Conservation (phyloP, 1,284 basidiomycete genomes). For the Ceratobasidium sp. region DNA sequence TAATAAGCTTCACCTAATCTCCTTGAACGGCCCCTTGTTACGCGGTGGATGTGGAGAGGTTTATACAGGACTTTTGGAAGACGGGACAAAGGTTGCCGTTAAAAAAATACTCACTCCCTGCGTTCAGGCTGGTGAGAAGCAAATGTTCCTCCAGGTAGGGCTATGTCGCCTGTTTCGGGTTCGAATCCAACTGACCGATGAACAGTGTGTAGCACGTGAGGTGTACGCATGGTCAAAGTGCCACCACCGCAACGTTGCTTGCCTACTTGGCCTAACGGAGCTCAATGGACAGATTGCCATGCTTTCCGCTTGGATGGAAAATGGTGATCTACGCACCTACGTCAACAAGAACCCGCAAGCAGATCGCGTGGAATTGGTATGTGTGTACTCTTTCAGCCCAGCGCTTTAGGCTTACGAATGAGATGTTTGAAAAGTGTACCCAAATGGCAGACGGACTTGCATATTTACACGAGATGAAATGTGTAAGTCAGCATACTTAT, state of each 20-base stretch:
- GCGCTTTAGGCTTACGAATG: neutral
- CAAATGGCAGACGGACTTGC: neutral
- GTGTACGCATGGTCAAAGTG: conserved; percentile 10
- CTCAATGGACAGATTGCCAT: conserved; percentile 1
- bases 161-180: neutral
- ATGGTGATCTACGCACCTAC: neutral
- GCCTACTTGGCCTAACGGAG: neutral
- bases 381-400: neutral
- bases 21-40: too few species aligned
- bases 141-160: neutral
- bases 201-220: neutral
- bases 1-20: too few species aligned
- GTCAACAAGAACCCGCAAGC: neutral
- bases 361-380: conserved; percentile 1
- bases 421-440: neutral
- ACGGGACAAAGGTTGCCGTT: too few species aligned
- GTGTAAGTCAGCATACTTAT: neutral
- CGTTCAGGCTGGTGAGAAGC: neutral
- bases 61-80: too few species aligned
- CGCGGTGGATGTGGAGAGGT: too few species aligned
- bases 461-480: neutral
- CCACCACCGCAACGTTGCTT: neutral
- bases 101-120: too few species aligned
- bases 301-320: conserved; percentile 11
- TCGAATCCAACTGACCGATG: neutral